Base-by-base conservation (phyloP, 2,329 filamentous ascomycete genomes). In the Aspergillus caelatus region DNA sequence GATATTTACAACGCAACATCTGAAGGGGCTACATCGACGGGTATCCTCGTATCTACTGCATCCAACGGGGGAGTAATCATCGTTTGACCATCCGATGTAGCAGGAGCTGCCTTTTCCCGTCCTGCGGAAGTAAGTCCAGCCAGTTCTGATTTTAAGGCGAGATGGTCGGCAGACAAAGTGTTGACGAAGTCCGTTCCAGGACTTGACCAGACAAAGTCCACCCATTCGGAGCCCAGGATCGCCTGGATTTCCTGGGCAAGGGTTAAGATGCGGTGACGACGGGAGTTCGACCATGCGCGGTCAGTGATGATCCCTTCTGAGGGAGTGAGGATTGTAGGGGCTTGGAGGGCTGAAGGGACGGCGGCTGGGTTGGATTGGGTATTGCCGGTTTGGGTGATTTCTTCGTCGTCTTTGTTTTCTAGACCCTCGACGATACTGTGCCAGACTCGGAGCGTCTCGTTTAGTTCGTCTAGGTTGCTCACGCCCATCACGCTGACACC, bases 401-500 rank as follows among this genome's bases (percentile, higher is more conserved):
- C 67, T n/a, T 74, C 72, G 12, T 78, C 73, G 45, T 74, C 68
- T 59, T 74, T 74, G 39, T 80, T 77, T 63, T 81, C 79, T 12
- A 85, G 66, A 1, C 82, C 82, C 46, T 84, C 81, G 12, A 86
- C 67, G 32, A 85, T 80, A 70, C 78, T 81, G 58, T 76, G 75
- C 81, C 84, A 86, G 45, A 86, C 86, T 52, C 86, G 80, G 77
- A 89, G 82, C 1, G 86, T 88, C 78, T 89, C 88, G 64, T 88
- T 83, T 55, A 90, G 74, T 73, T 90, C 88, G 10, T 79, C 78
- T 3, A 84, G 71, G 54, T 83, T 85, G 69, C 86, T 88, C 32
- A 89, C 87, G 12, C 88, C 88, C 78, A 90, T 89, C 45, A 90
- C 88, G 60, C 81, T 87, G 41, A 89, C 86, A 14, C 88, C 88